A percentile compares a stretch with the other conserved stretches of the same genome.
These are phyloP conservation scores for Russula earlei DNA, from an alignment of 768 basidiomycete genomes.

Conservation along the genomic window DNA sequence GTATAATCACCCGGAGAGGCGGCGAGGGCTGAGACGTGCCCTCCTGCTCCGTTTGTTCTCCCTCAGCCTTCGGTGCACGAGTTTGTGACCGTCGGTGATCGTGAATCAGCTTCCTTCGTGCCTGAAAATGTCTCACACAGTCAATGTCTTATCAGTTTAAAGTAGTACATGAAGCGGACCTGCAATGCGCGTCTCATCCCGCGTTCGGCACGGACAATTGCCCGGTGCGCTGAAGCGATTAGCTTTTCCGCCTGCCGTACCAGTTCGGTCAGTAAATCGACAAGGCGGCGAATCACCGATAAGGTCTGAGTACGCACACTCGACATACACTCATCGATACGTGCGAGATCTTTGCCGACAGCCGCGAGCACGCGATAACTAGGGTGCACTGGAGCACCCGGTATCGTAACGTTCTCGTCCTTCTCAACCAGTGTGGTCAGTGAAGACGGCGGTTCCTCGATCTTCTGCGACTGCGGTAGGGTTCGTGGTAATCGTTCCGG, in stretches of 20 bases:
- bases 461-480: neutral
- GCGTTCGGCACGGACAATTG: conserved; percentile 13
- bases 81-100: conserved; percentile 10
- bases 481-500: conserved; percentile 13
- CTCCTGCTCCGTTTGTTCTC: neutral
- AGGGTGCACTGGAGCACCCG: neutral
- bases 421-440: conserved; percentile 5
- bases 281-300: neutral
- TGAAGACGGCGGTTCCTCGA: conserved; percentile 5
- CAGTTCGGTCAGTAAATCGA: neutral
- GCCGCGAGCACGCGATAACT: conserved; percentile 42
- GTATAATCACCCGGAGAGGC: conserved; percentile 9
- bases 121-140: neutral
- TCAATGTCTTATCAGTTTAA: neutral
- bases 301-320: conserved; percentile 32
- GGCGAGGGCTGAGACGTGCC: neutral
- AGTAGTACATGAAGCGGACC: conserved; percentile 13
- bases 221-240: conserved; percentile 8
- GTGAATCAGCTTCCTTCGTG: conserved; percentile 4
- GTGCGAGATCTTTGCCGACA: conserved; percentile 46
- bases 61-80: neutral
- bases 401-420: neutral
- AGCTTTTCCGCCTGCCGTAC: conserved; percentile 4
- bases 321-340: conserved; percentile 44
- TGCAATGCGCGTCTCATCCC: conserved; percentile 9